Evolutionary conservation across 1,284 basidiomycete species (phyloP).

Genomic region (Phenoliferia sp.): DNA sequence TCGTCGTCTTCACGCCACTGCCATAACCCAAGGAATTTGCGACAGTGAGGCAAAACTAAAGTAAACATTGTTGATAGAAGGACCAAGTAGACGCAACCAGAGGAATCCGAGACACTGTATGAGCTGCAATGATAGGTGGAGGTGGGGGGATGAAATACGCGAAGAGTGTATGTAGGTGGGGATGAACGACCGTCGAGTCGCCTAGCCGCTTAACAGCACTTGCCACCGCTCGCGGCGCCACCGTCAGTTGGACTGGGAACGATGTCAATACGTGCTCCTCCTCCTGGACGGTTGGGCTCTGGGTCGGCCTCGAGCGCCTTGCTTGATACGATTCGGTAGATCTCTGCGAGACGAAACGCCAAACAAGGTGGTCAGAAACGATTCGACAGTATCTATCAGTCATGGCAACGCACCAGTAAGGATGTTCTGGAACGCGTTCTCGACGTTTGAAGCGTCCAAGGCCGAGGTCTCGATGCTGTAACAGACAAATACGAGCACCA

Average conservation of each 20-base stretch:
- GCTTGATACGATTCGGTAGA: slow-evolving; percentile 90
- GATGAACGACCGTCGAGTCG: background rate
- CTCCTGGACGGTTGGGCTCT: slow-evolving; percentile 46
- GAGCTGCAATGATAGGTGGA: background rate
- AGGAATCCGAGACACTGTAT: too few relatives aligned
- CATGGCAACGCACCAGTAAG: slow-evolving; percentile 65
- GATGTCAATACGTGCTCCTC: slow-evolving; percentile 46
- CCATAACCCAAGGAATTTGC: too few relatives aligned
- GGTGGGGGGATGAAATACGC: background rate
- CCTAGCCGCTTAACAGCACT: slow-evolving; percentile 32
- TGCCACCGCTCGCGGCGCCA: slow-evolving; percentile 29
- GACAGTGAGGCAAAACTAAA: too few relatives aligned
- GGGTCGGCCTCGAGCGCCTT: slow-evolving; percentile 77
- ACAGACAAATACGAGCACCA: background rate
- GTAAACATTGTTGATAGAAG: too few relatives aligned
- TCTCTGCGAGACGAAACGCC: slow-evolving; percentile 59
- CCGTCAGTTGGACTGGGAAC: slow-evolving; percentile 60
- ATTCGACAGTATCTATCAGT: background rate
- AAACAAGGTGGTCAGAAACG: background rate
- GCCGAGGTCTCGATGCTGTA: slow-evolving; percentile 89
- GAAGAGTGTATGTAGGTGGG: background rate
- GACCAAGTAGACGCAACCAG: too few relatives aligned
- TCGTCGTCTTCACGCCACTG: too few relatives aligned
- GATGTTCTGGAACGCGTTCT: slow-evolving; percentile 94
- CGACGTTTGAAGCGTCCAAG: slow-evolving; percentile 97